phyloP scores from a whole-genome alignment of 2,329 filamentous ascomycete genomes.

The Monosporascus sp. region DNA sequence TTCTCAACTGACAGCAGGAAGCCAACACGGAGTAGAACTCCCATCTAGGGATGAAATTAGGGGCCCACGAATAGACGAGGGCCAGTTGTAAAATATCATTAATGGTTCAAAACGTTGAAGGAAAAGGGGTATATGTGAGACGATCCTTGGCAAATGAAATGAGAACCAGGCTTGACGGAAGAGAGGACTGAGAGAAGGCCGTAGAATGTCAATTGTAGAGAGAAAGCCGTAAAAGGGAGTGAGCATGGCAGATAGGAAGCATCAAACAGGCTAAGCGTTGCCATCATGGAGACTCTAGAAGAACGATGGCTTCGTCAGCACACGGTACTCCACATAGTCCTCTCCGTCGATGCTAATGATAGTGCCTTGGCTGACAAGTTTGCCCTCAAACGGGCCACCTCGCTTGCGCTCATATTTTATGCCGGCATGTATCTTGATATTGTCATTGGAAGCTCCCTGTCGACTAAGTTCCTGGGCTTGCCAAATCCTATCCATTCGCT shows the following conservation, averaged over 20 bases:
- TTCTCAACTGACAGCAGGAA: no score
- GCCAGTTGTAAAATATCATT: no score
- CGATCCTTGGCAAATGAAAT: not conserved
- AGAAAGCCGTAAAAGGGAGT: not conserved
- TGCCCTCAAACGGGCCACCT: slow-evolving; percentile 56
- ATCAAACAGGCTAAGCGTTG: not conserved
- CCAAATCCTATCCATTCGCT: slow-evolving; percentile 53
- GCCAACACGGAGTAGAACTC: no score
- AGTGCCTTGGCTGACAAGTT: slow-evolving; percentile 57
- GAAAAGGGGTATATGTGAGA: slow-evolving; percentile 2
- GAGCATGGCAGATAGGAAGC: not conserved
- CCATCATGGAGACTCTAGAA: slow-evolving; percentile 34
- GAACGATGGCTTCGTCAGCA: slow-evolving; percentile 59
- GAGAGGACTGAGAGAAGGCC: not conserved
- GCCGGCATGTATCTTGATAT: slow-evolving; percentile 54
- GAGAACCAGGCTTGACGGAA: not conserved
- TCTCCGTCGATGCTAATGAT: slow-evolving; percentile 63
- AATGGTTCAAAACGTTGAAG: not conserved
- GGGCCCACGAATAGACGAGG: no score
- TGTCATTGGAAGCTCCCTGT: slow-evolving; percentile 33
- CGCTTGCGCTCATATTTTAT: slow-evolving; percentile 60
- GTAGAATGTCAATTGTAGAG: not conserved
- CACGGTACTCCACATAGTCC: slow-evolving; percentile 63
- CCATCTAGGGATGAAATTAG: no score
- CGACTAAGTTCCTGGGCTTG: slow-evolving; percentile 39